Conservation (phyloP, 495 filamentous ascomycete genomes). For the Terfezia boudieri region DNA sequence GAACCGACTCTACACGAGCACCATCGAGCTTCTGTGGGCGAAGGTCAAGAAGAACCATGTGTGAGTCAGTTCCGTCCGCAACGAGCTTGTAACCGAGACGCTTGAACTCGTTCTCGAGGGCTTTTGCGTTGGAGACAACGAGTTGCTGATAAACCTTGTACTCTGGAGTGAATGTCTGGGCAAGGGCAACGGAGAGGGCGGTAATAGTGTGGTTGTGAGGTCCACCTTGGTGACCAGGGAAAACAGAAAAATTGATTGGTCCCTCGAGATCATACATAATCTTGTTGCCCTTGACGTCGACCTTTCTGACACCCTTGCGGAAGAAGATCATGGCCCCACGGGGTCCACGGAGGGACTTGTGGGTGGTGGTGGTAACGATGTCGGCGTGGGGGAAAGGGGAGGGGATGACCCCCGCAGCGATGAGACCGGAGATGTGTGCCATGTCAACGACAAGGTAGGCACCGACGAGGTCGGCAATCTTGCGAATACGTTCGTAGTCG, state of each 20-base stretch:
- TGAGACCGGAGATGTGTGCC: conserved; percentile 94
- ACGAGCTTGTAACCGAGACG: conserved; percentile 76
- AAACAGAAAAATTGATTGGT: conserved; percentile 97
- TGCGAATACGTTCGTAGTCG: conserved; percentile 88
- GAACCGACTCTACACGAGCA: conserved; percentile 84
- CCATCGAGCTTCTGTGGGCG: conserved; percentile 63
- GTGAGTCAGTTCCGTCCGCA: conserved; percentile 87
- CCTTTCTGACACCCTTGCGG: conserved; percentile 79
- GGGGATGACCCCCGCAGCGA: conserved; percentile 81
- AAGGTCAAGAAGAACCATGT: conserved; percentile 93
- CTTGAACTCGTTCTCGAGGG: conserved; percentile 61
- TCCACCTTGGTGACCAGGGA: conserved; percentile 97
- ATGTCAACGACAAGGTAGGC: conserved; percentile 94
- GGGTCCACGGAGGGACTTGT: conserved; percentile 97
- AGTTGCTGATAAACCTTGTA: conserved; percentile 93
- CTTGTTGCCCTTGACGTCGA: conserved; percentile 83
- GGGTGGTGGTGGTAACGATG: conserved; percentile 95
- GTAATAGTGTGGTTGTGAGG: conserved; percentile 99
- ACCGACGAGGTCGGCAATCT: conserved; percentile 85
- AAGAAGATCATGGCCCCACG: conserved; percentile 99
- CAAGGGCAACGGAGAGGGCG: conserved; percentile 83
- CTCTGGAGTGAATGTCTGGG: conserved; percentile 79
- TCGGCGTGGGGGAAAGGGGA: conserved; percentile 87
- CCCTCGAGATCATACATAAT: conserved; percentile 79
- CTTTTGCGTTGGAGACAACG: conserved; percentile 82